These are phyloP conservation scores for Didymella arachidicola DNA, from an alignment of 2,329 filamentous ascomycete genomes.

Conservation along the genomic window DNA sequence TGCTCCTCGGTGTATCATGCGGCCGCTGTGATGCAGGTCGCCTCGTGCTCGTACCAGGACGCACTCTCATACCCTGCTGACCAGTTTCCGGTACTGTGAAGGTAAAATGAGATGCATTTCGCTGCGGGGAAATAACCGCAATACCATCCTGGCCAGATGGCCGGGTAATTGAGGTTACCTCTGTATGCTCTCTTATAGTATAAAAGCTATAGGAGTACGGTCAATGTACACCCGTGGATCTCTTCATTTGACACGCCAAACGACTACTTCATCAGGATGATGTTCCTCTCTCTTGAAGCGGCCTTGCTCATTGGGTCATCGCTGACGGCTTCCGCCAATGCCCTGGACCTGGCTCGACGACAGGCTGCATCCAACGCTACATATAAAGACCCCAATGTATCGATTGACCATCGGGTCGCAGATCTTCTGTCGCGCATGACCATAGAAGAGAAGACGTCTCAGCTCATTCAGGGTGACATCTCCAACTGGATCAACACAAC, in stretches of 20 bases:
- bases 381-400: constrained; percentile 70
- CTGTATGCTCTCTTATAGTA: not conserved
- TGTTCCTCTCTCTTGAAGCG: constrained; percentile 18
- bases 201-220: constrained; percentile 4
- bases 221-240: not conserved
- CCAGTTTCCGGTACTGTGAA: constrained; percentile 8
- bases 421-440: constrained; percentile 78
- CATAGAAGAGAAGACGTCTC: constrained; percentile 74
- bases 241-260: not conserved
- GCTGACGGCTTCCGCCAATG: constrained; percentile 25
- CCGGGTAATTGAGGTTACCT: constrained; percentile 15
- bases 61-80: constrained; percentile 5
- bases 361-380: constrained; percentile 42
- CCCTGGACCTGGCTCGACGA: constrained; percentile 40
- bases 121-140: constrained; percentile 22
- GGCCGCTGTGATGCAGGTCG: constrained; percentile 5
- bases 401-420: constrained; percentile 69
- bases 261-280: constrained; percentile 18
- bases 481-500: constrained; percentile 77
- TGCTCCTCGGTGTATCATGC: not conserved
- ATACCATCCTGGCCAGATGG: constrained; percentile 5
- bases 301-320: constrained; percentile 29
- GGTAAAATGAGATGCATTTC: constrained; percentile 17
- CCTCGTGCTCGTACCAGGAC: constrained; percentile 9
- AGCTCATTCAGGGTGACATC: constrained; percentile 70